These are phyloP conservation scores for Austroboletus niveus DNA, from an alignment of 1,284 basidiomycete species.

Conservation along the genomic window DNA sequence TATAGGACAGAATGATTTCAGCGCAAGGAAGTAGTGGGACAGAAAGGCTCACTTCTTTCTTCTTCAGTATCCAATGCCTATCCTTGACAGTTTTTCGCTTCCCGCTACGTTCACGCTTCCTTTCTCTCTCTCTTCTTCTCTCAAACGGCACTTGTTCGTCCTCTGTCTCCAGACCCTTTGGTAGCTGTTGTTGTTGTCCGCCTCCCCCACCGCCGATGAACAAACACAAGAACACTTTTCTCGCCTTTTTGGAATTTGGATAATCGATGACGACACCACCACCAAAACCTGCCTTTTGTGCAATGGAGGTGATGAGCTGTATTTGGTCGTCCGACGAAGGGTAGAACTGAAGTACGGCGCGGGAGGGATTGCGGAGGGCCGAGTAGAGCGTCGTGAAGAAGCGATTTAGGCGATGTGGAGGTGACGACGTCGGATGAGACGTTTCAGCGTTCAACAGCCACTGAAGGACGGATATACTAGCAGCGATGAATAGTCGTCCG, in stretches of 20 bases:
- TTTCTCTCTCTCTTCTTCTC: conserved; percentile 62
- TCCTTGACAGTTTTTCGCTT: conserved; percentile 70
- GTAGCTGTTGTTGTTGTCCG: conserved; percentile 57
- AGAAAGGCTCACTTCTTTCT: conserved; percentile 66
- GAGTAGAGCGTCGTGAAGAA: conserved; percentile 99
- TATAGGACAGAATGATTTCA: conserved; percentile 29
- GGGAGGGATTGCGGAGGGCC: conserved; percentile 85
- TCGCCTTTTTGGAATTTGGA: conserved; percentile 92
- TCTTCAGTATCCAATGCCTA: conserved; percentile 79
- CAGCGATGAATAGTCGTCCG: background rate
- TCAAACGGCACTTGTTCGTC: conserved; percentile 62
- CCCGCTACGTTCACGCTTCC: conserved; percentile 48
- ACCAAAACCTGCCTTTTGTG: conserved; percentile 94
- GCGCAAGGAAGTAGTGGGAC: background rate
- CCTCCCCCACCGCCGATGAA: conserved; percentile 77
- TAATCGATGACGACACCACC: conserved; percentile 97
- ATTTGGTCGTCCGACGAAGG: conserved; percentile 95
- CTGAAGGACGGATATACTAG: conserved; percentile 94
- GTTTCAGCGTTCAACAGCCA: conserved; percentile 99
- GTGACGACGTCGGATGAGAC: conserved; percentile 86
- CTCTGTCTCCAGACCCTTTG: conserved; percentile 72
- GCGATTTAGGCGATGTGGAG: conserved; percentile 84
- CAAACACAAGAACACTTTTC: conserved; percentile 88
- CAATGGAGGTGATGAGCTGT: conserved; percentile 90
- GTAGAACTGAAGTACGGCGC: conserved; percentile 96